Evolutionary conservation across 345 rosid species (phyloP).

Genomic region (Eucalyptus sp.): DNA sequence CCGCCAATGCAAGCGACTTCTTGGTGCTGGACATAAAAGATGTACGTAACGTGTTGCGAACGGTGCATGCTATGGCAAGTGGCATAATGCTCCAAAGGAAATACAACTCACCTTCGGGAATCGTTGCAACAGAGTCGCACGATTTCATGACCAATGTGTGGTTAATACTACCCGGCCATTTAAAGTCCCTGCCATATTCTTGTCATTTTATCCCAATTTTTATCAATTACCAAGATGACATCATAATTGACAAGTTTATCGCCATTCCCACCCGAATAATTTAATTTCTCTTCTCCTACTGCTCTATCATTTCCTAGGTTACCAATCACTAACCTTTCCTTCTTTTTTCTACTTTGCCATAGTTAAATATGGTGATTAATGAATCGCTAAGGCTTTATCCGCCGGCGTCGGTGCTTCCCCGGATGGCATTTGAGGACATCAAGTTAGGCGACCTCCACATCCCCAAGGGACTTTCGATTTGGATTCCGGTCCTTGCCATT

Average conservation of each 20-base stretch:
- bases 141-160: not conserved
- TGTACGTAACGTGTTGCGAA: not conserved
- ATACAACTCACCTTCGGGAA: not conserved
- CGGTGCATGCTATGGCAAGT: not conserved
- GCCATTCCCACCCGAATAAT: not conserved
- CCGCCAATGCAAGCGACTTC: not conserved
- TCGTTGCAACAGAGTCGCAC: not conserved
- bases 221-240: not conserved
- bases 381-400: slow-evolving; percentile 91
- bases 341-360: not conserved
- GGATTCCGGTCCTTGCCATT: slow-evolving; percentile 93
- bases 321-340: not conserved
- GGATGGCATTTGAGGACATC: slow-evolving; percentile 89
- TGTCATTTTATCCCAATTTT: not conserved
- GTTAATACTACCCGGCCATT: not conserved
- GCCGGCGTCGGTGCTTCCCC: slow-evolving; percentile 77
- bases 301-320: not conserved
- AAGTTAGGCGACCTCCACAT: slow-evolving; percentile 64
- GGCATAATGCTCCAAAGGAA: not conserved
- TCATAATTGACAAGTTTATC: not conserved
- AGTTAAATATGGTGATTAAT: slow-evolving; percentile 83
- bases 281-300: not conserved
- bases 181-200: not conserved
- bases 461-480: slow-evolving; percentile 84
- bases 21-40: not conserved